phyloP scores from a whole-genome alignment of 345 rosid species.

The Eucalyptus leucophloia region DNA sequence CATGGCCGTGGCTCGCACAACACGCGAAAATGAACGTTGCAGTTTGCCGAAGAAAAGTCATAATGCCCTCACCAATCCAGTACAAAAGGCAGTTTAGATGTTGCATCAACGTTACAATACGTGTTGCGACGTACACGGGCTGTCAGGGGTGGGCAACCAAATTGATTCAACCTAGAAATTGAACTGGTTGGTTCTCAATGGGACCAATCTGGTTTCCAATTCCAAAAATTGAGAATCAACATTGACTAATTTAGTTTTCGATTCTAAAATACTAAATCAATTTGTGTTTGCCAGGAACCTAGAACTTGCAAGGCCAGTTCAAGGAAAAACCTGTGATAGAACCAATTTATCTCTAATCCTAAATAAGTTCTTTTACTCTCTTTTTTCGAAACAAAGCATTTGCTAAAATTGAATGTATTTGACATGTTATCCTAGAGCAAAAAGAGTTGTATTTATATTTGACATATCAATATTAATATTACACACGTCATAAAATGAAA shows the following conservation, averaged over 20 bases:
- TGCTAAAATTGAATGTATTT: neutral
- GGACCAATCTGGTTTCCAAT: neutral
- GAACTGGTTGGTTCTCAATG: accelerated
- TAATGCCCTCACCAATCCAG: neutral
- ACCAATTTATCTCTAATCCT: neutral
- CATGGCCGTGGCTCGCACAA: neutral
- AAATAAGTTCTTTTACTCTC: neutral
- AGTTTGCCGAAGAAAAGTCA: neutral
- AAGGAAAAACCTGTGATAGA: neutral
- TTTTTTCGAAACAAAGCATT: neutral
- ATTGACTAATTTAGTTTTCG: neutral
- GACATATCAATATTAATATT: too few species aligned
- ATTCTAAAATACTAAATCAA: neutral
- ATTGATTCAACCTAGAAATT: neutral
- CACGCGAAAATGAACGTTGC: neutral
- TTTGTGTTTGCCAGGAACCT: neutral
- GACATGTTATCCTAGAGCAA: neutral
- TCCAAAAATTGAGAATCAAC: neutral
- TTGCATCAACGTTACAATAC: neutral
- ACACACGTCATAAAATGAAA: neutral
- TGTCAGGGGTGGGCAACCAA: neutral
- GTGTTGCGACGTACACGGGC: neutral
- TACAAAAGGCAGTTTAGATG: neutral
- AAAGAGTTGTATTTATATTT: neutral
- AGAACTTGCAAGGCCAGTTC: neutral